Evolutionary conservation across 2,329 filamentous ascomycete genomes (phyloP).

Genomic region (Sarocladiaceae sp.): DNA sequence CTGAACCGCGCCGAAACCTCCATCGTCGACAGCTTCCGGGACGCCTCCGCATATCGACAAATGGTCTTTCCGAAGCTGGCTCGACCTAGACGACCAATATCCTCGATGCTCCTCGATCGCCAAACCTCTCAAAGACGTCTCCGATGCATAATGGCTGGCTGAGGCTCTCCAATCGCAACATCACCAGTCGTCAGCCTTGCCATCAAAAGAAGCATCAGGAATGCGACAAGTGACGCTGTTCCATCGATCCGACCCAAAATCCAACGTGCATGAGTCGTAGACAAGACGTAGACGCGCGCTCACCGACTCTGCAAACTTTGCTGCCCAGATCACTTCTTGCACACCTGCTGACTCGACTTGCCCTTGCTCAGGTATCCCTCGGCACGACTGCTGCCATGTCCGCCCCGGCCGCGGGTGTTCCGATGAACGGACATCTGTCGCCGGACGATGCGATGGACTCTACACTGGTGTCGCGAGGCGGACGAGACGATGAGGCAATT

Average conservation of each 20-base stretch:
- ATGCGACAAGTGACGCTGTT: slow-evolving; percentile 37
- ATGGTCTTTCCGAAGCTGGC: background rate
- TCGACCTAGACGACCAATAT: slow-evolving; percentile 21
- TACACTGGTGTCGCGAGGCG: slow-evolving; percentile 29
- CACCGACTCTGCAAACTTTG: background rate
- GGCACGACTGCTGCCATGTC: slow-evolving; percentile 57
- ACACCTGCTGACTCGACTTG: background rate
- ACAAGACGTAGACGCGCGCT: background rate
- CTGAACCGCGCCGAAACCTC: slow-evolving; percentile 4
- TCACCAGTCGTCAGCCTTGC: slow-evolving; percentile 40
- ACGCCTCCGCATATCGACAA: background rate
- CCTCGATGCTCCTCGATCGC: slow-evolving; percentile 26
- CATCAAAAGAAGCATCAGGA: slow-evolving; percentile 35
- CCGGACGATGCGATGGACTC: slow-evolving; percentile 41
- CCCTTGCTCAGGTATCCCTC: slow-evolving; percentile 43
- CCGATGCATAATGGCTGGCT: slow-evolving; percentile 12
- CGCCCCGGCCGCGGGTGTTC: slow-evolving; percentile 53
- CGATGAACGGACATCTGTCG: slow-evolving; percentile 61
- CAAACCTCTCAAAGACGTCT: background rate
- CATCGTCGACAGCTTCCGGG: slow-evolving; percentile 3
- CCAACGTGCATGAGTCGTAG: too few relatives aligned
- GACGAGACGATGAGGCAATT: slow-evolving; percentile 59
- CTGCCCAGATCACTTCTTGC: too few relatives aligned
- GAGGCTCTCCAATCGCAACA: slow-evolving; percentile 37
- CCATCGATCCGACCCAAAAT: slow-evolving; percentile 18